Evolutionary conservation across 2,329 filamentous ascomycete genomes (phyloP), one percentile per base, ranked within the genome.

Genomic region (Colletotrichum gloeosporioides): DNA sequence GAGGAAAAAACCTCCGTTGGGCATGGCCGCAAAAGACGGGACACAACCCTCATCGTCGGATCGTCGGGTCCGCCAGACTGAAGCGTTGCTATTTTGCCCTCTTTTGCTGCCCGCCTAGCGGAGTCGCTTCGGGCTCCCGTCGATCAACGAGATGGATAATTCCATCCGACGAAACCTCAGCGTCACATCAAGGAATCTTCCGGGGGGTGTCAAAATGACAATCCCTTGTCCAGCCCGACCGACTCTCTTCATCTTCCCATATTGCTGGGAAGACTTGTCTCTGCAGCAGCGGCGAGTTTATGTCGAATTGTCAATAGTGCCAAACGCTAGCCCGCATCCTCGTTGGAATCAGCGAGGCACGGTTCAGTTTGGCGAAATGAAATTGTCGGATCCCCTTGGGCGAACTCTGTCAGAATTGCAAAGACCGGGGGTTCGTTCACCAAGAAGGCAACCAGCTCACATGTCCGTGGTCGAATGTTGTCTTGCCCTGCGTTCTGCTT

Each of bases 1-100:
- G 8, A 67, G 49, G 63, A 75, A 27, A 65, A 71, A 53, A 64
- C 31, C 31, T 66, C 73, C 69, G 73, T 57, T 31, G 31, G 34
- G 16, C 67, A 72, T 44, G 25, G 32, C 15, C 9, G 39, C 65
- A 39, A 55, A 31, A 69, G 39, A 49, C 44, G 34, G 61, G 36
- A 49, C 71, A 34, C 66, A 29, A 75, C 73, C 68, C 69, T 55
- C 39, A 57, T 63, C 39, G 68, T 53, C 62, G 49, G 68, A 75
- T 67, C 68, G 55, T 39, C 34, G 68, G 61, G 32, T 53, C 57
- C 44, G 39, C n/a, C 18, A 25, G 10, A 25, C n/a, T 61, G 29
- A 34, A 57, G 15, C 16, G 59, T 13, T 29, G 62, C 39, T 36
- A 22, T 66, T 61, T n/a, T 34, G 25, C 34, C 25, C 32, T 55